Evolutionary conservation across 805 yeast species (phyloP).

Genomic region (Yamadazyma kitorensis): DNA sequence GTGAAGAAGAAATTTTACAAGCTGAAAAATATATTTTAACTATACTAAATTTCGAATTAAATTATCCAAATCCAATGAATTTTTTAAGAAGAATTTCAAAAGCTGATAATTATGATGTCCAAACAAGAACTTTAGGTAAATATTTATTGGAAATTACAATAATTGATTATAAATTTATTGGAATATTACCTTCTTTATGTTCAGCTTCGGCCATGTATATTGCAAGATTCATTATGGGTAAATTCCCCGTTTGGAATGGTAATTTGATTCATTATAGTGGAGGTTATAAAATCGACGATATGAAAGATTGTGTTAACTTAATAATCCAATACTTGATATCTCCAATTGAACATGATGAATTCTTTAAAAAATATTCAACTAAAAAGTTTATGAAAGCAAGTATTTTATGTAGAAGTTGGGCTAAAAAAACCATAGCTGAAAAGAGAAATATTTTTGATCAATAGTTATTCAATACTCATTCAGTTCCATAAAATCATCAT

Average conservation of each 20-base stretch:
- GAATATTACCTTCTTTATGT: conserved; percentile 69
- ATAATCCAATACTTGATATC: conserved; percentile 73
- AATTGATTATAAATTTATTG: conserved; percentile 73
- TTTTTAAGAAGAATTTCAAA: conserved; percentile 84
- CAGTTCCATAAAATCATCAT: too few relatives aligned
- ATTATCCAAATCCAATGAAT: conserved; percentile 88
- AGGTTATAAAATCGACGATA: conserved; percentile 72
- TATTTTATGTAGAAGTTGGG: conserved; percentile 80
- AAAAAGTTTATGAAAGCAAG: conserved; percentile 86
- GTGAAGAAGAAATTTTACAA: conserved; percentile 74
- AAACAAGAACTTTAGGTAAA: conserved; percentile 81
- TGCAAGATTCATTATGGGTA: conserved; percentile 70
- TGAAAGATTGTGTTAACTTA: conserved; percentile 69
- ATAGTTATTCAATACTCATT: too few relatives aligned
- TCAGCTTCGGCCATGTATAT: conserved; percentile 89
- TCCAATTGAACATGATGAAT: conserved; percentile 88
- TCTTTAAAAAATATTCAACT: conserved; percentile 89
- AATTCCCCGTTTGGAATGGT: conserved; percentile 71
- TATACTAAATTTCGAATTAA: conserved; percentile 67
- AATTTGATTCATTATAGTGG: conserved; percentile 90
- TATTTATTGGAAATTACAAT: conserved; percentile 75
- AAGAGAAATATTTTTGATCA: conserved; percentile 38
- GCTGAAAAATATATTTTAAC: conserved; percentile 81
- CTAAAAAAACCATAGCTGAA: conserved; percentile 54
- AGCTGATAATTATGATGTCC: conserved; percentile 86